Conservation (phyloP, 768 basidiomycete species). For the Coprinellus micaceus region DNA sequence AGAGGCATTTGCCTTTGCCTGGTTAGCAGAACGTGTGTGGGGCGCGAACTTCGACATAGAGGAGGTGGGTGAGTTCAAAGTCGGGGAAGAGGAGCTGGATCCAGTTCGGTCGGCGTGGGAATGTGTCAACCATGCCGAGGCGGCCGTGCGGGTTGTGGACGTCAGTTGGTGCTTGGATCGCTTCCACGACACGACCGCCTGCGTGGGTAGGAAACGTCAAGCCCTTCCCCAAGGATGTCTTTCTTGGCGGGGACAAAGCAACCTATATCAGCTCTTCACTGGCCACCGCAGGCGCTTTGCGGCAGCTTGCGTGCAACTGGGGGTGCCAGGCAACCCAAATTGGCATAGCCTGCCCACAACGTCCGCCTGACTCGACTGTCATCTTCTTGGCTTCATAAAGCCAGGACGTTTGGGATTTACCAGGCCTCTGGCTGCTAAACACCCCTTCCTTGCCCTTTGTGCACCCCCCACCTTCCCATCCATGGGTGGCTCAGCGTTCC, state of each 20-base stretch:
- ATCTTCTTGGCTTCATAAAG: neutral
- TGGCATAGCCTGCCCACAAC: neutral
- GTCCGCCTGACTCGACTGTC: neutral
- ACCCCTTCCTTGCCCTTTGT: neutral
- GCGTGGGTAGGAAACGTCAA: too few relatives aligned
- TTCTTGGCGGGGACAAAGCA: too few relatives aligned
- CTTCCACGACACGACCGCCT: too few relatives aligned
- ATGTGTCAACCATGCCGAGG: too few relatives aligned
- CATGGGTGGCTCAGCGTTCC: slow-evolving; percentile 76
- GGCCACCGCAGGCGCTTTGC: too few relatives aligned
- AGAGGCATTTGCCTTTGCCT: slow-evolving; percentile 57
- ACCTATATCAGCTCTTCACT: too few relatives aligned
- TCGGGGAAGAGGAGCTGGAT: neutral
- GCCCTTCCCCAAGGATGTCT: too few relatives aligned
- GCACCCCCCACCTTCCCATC: neutral
- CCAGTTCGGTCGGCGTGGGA: neutral
- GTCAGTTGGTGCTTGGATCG: too few relatives aligned
- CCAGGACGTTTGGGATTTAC: too few relatives aligned
- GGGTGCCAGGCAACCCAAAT: neutral
- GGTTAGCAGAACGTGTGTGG: slow-evolving; percentile 58
- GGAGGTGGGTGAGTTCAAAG: neutral
- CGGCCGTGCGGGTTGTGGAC: too few relatives aligned
- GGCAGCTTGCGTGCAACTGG: too few relatives aligned
- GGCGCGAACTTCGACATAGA: slow-evolving; percentile 81
- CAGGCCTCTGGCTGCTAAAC: too few relatives aligned